Evolutionary conservation across 306 rosid genomes (phyloP), one percentile per base, ranked within the genome.

Genomic region (Sicyos baderoa): DNA sequence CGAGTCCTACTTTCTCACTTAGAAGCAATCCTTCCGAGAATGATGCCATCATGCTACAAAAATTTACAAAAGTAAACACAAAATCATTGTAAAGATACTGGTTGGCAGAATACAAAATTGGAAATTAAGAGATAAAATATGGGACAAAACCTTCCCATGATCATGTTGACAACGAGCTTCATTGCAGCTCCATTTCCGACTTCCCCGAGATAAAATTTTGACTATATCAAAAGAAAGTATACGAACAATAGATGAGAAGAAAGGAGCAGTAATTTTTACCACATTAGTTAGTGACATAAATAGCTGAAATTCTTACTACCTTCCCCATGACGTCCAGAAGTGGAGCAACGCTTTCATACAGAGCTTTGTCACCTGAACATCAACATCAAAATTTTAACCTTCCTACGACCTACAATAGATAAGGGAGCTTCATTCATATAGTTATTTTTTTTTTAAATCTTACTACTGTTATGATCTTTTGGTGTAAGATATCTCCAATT

Each of bases 131-230:
- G 61, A 51, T 4, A 19, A 70, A 70, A 70, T 10, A 70, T 51
- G 74, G 35, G 35, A 29, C 35, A 29, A 3, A 51, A 91, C 97
- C 97, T 91, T 72, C 97, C 97, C 97, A 91, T 91, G 81, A 89
- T 84, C 97, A 91, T 91, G 81, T 91, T 91, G 73, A 89, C 96
- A 11, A 91, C 95, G 51, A 91, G 96, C 79, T 91, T 91, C 97
- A 91, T 91, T 82, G 84, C 86, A 59, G 97, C 97, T 73, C 97
- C 96, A 72, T 89, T 89, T 79, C 97, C 97, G 73, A 89, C 90
- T 80, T 89, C 82, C 51, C 97, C 97, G 47, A 91, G 79, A 80
- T 76, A 89, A 86, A 91, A 91, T 52, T 54, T 70, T 19, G 74
- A 53, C 74, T 70, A 37, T 32, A n/a, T 40, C 45, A 11, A 51